A percentile compares a stretch with the other conserved stretches of the same genome.
These are phyloP conservation scores for Phragmites australis DNA, from an alignment of 176 grass and related monocot species.

Conservation along the genomic window DNA sequence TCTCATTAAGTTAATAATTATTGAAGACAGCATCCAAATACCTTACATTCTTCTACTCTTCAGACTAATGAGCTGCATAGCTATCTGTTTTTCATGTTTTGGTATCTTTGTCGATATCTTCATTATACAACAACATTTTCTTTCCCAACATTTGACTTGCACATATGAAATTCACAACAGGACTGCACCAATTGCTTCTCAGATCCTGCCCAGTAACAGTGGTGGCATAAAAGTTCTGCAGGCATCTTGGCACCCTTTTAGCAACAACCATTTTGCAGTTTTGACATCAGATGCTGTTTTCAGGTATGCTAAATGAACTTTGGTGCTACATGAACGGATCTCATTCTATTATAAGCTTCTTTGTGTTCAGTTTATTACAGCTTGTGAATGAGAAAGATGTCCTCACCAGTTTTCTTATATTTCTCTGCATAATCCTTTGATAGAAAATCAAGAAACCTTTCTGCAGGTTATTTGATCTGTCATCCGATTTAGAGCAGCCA, in stretches of 20 bases:
- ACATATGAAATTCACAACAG: constrained; percentile 56
- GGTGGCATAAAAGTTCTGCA: constrained; percentile 80
- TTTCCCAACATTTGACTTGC: constrained; percentile 28
- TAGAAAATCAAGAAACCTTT: constrained; percentile 31
- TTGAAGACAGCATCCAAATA: constrained; percentile 12
- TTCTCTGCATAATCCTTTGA: constrained; percentile 11
- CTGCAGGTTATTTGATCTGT: constrained; percentile 91
- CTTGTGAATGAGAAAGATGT: constrained; percentile 1
- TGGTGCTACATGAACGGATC: constrained; percentile 10
- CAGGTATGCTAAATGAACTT: constrained; percentile 51
- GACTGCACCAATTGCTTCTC: constrained; percentile 67
- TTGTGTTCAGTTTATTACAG: constrained; percentile 21
- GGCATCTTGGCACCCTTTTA: constrained; percentile 87
- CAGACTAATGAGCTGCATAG: constrained; percentile 6
- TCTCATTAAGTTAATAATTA: constrained; percentile 25
- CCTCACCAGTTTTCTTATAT: background rate
- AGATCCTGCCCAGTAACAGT: constrained; percentile 62
- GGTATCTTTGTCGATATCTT: constrained; percentile 15
- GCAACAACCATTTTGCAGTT: constrained; percentile 73
- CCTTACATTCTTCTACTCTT: background rate
- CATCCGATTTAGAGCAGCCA: constrained; percentile 71
- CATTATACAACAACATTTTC: background rate
- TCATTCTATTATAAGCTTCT: background rate
- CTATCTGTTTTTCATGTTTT: constrained; percentile 20
- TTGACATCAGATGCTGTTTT: constrained; percentile 96